Percentiles rank a stretch among this genome's conserved stretches.
Evolutionary conservation across 2,329 filamentous ascomycete genomes (phyloP).

Genomic region (Coniochaeta sp.): DNA sequence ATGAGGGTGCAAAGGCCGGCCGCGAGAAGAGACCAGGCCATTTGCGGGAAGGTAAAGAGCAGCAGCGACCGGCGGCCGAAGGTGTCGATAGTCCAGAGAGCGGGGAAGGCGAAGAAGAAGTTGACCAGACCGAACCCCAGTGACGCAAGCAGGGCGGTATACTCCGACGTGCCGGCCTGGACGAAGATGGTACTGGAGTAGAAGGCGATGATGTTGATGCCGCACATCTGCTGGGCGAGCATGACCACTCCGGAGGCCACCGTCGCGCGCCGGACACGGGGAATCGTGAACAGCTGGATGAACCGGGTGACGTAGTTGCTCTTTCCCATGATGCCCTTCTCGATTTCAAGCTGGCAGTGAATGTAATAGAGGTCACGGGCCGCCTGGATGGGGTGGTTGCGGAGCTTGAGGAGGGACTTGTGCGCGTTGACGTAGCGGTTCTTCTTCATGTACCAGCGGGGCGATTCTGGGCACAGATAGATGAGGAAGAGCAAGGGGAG

Average conservation of each 20-base stretch:
- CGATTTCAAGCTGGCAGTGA: constrained; percentile 40
- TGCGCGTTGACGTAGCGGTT: constrained; percentile 47
- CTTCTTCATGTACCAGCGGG: constrained; percentile 61
- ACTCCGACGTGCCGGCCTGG: constrained; percentile 29
- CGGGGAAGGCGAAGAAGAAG: constrained; percentile 60
- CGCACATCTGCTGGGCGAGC: constrained; percentile 55
- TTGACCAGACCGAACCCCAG: constrained; percentile 47
- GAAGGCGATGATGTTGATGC: constrained; percentile 45
- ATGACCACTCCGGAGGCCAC: constrained; percentile 62
- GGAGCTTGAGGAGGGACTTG: constrained; percentile 45
- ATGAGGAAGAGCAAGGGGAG: constrained; percentile 50
- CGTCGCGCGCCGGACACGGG: constrained; percentile 51
- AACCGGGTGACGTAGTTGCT: constrained; percentile 45
- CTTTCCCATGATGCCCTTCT: constrained; percentile 18
- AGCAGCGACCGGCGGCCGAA: constrained; percentile 56
- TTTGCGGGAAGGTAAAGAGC: constrained; percentile 60
- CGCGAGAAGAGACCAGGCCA: constrained; percentile 53
- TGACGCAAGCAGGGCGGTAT: constrained; percentile 31
- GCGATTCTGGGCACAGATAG: constrained; percentile 58
- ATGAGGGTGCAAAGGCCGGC: constrained; percentile 50
- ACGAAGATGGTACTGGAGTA: constrained; percentile 40
- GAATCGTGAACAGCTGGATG: constrained; percentile 49
- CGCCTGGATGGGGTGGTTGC: constrained; percentile 53
- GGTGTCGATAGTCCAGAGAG: constrained; percentile 61
- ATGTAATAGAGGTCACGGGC: constrained; percentile 58